Conservation (phyloP, 1,284 basidiomycete genomes). For the Naganishia liquefaciens region DNA sequence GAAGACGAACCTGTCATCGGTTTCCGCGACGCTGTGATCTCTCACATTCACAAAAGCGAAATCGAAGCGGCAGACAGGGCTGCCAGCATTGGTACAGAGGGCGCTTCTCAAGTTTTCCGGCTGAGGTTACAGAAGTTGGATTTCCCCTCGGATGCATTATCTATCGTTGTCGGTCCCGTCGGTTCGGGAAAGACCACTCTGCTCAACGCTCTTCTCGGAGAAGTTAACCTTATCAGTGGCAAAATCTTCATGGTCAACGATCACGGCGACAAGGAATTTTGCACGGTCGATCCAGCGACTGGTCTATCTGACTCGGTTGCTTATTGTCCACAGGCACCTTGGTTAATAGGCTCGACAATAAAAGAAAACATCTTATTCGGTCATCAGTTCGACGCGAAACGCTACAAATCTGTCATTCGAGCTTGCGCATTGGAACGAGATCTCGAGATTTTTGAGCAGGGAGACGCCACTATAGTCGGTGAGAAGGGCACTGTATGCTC, state of each 20-base stretch:
- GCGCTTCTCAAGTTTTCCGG: slow-evolving; percentile 46
- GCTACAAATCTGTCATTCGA: slow-evolving; percentile 57
- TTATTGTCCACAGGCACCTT: slow-evolving; percentile 58
- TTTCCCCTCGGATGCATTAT: slow-evolving; percentile 54
- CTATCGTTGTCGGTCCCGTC: slow-evolving; percentile 55
- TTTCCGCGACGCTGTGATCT: slow-evolving; percentile 57
- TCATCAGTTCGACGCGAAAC: slow-evolving; percentile 36
- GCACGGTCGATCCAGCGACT: slow-evolving; percentile 55
- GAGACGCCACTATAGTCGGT: slow-evolving; percentile 62
- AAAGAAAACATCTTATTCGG: slow-evolving; percentile 61
- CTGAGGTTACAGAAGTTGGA: slow-evolving; percentile 56
- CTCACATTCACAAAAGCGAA: slow-evolving; percentile 40
- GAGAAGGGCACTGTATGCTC: slow-evolving; percentile 60
- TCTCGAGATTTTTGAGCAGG: slow-evolving; percentile 58
- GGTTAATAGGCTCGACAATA: slow-evolving; percentile 61
- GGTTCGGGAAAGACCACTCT: slow-evolving; percentile 57
- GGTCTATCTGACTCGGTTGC: slow-evolving; percentile 58
- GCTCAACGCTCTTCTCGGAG: slow-evolving; percentile 56
- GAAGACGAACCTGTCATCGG: slow-evolving; percentile 55
- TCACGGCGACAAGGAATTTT: slow-evolving; percentile 47
- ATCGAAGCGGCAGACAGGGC: slow-evolving; percentile 34
- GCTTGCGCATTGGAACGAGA: slow-evolving; percentile 60
- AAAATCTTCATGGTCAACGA: slow-evolving; percentile 59
- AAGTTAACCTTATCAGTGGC: slow-evolving; percentile 57
- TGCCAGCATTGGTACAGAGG: slow-evolving; percentile 36